Percentiles rank a stretch among this genome's conserved stretches.
Conservation (phyloP, 306 rosid genomes). For the Vigna nakashimae region DNA sequence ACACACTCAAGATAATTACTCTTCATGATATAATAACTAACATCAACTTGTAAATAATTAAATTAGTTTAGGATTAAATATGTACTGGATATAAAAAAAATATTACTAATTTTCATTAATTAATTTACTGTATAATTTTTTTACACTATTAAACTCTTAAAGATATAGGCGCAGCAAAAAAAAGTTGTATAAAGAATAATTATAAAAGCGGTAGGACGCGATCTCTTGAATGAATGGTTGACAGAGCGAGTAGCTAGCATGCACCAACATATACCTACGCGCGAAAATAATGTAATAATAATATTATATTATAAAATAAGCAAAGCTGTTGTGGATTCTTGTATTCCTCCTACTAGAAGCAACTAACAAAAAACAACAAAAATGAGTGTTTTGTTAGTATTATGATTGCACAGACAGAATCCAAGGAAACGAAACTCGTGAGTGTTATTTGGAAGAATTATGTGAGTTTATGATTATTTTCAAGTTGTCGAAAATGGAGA, state of each 20-base stretch:
- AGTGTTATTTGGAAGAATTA: conserved; percentile 28
- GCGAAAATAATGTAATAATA: neutral
- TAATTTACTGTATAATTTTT: too few relatives aligned
- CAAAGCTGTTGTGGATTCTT: neutral
- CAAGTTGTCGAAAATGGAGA: conserved; percentile 52
- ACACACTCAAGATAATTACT: neutral
- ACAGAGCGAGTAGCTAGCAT: neutral
- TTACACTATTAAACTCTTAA: too few relatives aligned
- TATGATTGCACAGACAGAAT: neutral
- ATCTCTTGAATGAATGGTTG: neutral
- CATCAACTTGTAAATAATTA: neutral
- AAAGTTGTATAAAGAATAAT: neutral
- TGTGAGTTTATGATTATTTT: neutral
- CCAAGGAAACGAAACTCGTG: neutral
- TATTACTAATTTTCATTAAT: too few relatives aligned
- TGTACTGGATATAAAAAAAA: neutral
- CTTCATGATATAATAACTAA: neutral
- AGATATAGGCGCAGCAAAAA: neutral
- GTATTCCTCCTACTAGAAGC: neutral
- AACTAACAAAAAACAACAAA: neutral
- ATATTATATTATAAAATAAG: neutral
- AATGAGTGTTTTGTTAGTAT: neutral
- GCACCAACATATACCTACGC: neutral
- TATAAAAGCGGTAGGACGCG: neutral
- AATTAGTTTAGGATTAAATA: too few relatives aligned